Conservation (phyloP, 2,329 filamentous ascomycete genomes). For the Ploettnerulaceae sp. region DNA sequence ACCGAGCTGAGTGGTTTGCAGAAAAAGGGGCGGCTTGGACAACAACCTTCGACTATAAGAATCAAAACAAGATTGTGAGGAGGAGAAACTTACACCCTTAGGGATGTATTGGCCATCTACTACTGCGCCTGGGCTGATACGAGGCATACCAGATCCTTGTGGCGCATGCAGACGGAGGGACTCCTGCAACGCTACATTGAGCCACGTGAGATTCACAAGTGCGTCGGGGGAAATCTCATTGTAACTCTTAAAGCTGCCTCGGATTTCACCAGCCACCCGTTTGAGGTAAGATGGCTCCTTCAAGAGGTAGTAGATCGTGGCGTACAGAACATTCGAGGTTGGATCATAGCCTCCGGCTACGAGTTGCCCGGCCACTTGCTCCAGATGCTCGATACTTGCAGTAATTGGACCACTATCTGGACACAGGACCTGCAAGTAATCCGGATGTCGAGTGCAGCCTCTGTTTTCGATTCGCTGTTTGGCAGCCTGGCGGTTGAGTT, state of each 20-base stretch:
- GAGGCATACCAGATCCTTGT: slow-evolving; percentile 1
- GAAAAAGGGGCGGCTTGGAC: background rate
- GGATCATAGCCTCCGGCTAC: background rate
- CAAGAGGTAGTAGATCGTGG: background rate
- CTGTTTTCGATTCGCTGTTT: background rate
- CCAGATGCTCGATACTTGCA: background rate
- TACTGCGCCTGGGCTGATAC: slow-evolving; percentile 11
- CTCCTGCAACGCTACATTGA: background rate
- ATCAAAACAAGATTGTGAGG: background rate
- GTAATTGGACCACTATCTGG: background rate
- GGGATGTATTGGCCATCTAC: slow-evolving; percentile 16
- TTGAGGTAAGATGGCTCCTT: background rate
- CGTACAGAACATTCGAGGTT: background rate
- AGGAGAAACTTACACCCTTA: slow-evolving; percentile 7
- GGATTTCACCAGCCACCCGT: background rate
- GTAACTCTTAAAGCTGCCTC: background rate
- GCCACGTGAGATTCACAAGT: background rate
- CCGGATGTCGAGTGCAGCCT: background rate
- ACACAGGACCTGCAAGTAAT: background rate
- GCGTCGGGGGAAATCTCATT: background rate
- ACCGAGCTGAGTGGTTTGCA: background rate
- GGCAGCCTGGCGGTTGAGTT: background rate
- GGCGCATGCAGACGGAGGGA: background rate
- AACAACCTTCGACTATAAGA: background rate
- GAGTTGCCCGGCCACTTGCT: background rate